Base-by-base conservation (phyloP, 192 early-diverging fungal genomes). In the Paraglomus occultum region DNA sequence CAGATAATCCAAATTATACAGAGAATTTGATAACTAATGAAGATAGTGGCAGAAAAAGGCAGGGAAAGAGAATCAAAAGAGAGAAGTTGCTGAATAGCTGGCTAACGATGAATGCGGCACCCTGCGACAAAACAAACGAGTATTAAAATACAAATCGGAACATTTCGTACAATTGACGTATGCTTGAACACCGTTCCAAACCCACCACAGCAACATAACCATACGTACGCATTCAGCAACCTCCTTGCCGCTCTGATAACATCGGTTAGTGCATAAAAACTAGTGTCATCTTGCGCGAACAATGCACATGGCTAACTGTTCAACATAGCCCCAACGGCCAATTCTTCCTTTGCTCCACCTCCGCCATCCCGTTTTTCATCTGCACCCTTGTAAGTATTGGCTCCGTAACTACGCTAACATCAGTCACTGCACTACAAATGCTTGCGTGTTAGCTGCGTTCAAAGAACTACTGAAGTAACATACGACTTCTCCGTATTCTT, bases 401-500 rank as follows among this genome's bases (percentile, higher is more conserved):
- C 68, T 92, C 91, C 67, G 93, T 86, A 17, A 86, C 91, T 40
- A 94, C 86, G 48, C 90, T 89, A 46, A 94, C 80, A 64, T 94
- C 92, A 4, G 91, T 86, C 55, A 85, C 81, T 6, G 93, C 92
- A n/a, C n/a, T n/a, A n/a, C n/a, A 85, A 97, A 99, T 10, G 89
- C 85, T 69, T 89, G 86, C 8, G 90, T 90, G 72, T 96, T 98
- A 45, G 87, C 73, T 52, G 88, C 88, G 69, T 92, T 93, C 45
- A 99, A 79, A 4, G 94, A 92, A 73, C 91, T 95, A 22, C 96
- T 96, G 70, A 99, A 88, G 73, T 90, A 95, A 76, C 92, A 94
- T 11, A 94, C 97, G 8, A 98, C 93, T 71, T 99, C 97, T 58
- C 96, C 97, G 73, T 98, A 84, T 67, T 97, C 95, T 74, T 97